These are phyloP conservation scores for Sanghuangporus sanghuang DNA, from an alignment of 1,284 basidiomycete genomes.

Conservation along the genomic window DNA sequence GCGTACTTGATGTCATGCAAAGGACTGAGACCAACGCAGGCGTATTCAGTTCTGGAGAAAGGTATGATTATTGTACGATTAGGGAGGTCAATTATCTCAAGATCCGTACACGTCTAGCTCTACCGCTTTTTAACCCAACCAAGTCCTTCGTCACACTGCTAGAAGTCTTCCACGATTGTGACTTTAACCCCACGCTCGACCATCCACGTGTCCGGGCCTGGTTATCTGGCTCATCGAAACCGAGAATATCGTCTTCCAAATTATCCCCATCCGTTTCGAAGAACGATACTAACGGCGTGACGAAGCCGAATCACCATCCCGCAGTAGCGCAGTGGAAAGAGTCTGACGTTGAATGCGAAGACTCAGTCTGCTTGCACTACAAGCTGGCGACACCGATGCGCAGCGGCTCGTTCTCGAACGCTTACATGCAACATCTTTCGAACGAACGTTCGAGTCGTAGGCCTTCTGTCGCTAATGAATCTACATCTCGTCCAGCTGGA, in stretches of 20 bases:
- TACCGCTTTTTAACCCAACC: slow-evolving; percentile 53
- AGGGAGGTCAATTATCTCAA: not conserved
- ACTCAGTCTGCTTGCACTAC: not conserved
- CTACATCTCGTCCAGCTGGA: not conserved
- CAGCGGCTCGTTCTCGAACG: slow-evolving; percentile 11
- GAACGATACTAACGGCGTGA: not conserved
- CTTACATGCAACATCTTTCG: not conserved
- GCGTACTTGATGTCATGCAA: slow-evolving; percentile 34
- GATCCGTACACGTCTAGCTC: slow-evolving; percentile 28
- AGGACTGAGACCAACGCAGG: slow-evolving; percentile 31
- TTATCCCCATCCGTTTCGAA: not conserved
- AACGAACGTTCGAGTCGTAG: not conserved
- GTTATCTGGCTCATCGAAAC: slow-evolving; percentile 20
- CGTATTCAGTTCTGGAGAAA: slow-evolving; percentile 35
- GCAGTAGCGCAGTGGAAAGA: not conserved
- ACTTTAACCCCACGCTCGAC: slow-evolving; percentile 33
- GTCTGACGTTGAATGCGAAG: slow-evolving; percentile 9
- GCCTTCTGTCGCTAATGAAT: not conserved
- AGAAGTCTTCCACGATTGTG: slow-evolving; percentile 42
- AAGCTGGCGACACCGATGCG: slow-evolving; percentile 15
- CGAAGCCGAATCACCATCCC: not conserved
- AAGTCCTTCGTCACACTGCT: slow-evolving; percentile 42
- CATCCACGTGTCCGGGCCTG: slow-evolving; percentile 37
- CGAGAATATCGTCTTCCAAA: not conserved
- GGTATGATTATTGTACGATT: slow-evolving; percentile 27